Percentiles rank a stretch among this genome's conserved stretches.
Conservation (phyloP, 495 filamentous ascomycete genomes). For the Penicillium robsamsonii region DNA sequence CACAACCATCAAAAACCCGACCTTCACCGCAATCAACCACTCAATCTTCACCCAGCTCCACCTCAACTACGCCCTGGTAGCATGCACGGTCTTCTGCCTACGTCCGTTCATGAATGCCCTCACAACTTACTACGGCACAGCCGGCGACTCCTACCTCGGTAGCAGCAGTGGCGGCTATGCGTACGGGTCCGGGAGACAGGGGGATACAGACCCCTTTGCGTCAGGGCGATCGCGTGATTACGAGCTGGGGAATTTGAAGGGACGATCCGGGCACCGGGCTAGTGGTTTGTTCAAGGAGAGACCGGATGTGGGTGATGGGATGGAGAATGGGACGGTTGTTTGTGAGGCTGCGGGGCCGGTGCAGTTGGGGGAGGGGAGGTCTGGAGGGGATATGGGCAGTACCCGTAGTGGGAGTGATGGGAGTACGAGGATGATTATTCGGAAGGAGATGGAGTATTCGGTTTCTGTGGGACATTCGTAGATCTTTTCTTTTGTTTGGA, state of each 20-base stretch:
- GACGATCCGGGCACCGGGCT: not conserved
- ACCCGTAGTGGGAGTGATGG: not conserved
- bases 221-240: not conserved
- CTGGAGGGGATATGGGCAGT: not conserved
- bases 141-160: not conserved
- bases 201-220: not conserved
- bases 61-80: constrained; percentile 32
- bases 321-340: not conserved
- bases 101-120: constrained; percentile 4
- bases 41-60: constrained; percentile 35
- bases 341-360: not conserved
- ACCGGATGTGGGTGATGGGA: not conserved
- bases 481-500: not conserved
- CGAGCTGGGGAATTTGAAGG: not conserved
- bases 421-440: not conserved
- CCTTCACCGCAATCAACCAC: constrained; percentile 29
- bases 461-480: not conserved
- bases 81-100: constrained; percentile 9
- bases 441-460: not conserved
- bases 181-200: not conserved
- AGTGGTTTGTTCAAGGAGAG: not conserved
- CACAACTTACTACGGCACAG: not conserved
- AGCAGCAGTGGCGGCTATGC: not conserved
- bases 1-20: constrained; percentile 13
- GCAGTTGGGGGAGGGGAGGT: not conserved